These are phyloP conservation scores for Canna indica DNA, from an alignment of 176 grass and related monocot genomes.

Conservation along the genomic window DNA sequence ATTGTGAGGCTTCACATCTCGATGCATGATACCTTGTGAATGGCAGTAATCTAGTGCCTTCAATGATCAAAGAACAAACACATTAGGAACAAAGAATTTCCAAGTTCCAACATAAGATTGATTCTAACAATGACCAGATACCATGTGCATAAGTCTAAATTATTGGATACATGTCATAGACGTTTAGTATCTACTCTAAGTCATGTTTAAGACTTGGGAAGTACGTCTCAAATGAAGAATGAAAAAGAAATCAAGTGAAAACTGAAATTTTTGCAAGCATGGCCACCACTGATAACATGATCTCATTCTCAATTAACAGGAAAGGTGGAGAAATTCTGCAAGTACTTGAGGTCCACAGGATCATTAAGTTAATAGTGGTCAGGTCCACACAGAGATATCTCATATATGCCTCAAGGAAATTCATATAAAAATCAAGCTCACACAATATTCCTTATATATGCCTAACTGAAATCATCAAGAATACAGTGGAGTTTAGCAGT, in stretches of 20 bases:
- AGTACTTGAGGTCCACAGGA: no score
- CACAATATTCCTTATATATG: not conserved
- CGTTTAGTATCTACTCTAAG: not conserved
- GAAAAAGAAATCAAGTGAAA: no score
- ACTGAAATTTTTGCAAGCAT: not conserved
- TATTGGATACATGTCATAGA: not conserved
- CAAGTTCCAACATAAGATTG: not conserved
- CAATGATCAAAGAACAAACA: conserved; percentile 2
- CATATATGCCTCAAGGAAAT: no score
- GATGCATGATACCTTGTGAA: conserved; percentile 95
- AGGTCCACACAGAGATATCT: no score
- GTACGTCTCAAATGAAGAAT: not conserved
- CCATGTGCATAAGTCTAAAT: not conserved
- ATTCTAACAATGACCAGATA: not conserved
- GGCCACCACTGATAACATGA: not conserved
- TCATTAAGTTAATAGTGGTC: no score
- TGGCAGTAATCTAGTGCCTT: conserved; percentile 92
- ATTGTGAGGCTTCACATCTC: conserved; percentile 97
- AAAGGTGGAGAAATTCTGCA: no score
- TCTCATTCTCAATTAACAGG: not conserved
- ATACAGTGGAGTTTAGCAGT: not conserved
- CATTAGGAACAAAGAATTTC: not conserved
- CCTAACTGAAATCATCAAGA: not conserved
- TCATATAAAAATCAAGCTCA: not conserved
- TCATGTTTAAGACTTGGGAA: not conserved